Evolutionary conservation across 225 moss, liverwort and hornwort species (phyloP), one percentile per base, ranked within the genome.

Genomic region (Takakia lepidozioides): DNA sequence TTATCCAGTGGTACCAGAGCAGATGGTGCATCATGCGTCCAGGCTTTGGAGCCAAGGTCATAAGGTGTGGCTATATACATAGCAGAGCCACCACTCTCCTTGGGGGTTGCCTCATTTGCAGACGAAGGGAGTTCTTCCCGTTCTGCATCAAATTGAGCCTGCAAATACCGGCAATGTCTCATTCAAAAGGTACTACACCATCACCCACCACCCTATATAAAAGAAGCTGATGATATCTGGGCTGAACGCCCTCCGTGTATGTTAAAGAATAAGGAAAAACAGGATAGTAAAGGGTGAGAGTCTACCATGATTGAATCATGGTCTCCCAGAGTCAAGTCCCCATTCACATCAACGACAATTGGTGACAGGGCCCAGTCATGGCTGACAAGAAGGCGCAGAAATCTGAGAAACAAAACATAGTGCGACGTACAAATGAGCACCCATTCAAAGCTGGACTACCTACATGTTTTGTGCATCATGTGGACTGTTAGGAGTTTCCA

Each of bases 51-150:
- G 42, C 78, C 64, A 21, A 85, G 68, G 41, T 98, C 98, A 58
- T 98, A 88, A 1, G 87, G 67, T 44, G 91, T 79, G 26, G 85
- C 78, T 52, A 98, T 83, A 40, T 69, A 98, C 87, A 98, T 87
- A 0, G 79, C 58, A 45, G 87, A 76, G 29, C 75, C 71, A 17
- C 68, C 60, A 39, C 62, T 51, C 40, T 72, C 46, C 53, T 57
- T 72, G 59, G 40, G 52, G n/a, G 52, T 48, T 67, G 74, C 55
- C 78, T 80, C 24, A 70, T n/a, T n/a, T n/a, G n/a, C n/a, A n/a
- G n/a, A n/a, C n/a, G n/a, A n/a, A n/a, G n/a, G n/a, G n/a, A n/a
- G n/a, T n/a, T n/a, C n/a, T n/a, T n/a, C n/a, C n/a, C n/a, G n/a
- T n/a, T n/a, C 44, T 3, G 70, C 62, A 52, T 83, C 67, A 58